phyloP scores from a whole-genome alignment of 1,284 basidiomycete species.

The Microstroma glucosiphilum region DNA sequence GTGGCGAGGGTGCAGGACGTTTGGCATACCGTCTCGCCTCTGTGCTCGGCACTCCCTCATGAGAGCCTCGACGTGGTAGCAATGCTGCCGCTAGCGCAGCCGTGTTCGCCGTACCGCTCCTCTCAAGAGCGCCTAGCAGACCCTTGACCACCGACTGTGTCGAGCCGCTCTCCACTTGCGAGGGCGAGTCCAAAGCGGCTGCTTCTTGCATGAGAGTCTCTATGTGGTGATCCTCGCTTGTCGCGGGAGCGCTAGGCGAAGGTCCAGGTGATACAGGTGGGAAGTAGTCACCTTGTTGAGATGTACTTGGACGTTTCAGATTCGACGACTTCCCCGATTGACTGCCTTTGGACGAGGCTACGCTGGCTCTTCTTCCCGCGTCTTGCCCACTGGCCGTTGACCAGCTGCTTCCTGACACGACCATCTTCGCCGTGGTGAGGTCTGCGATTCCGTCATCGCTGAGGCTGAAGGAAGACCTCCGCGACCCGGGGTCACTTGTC shows the following conservation, averaged over 20 bases:
- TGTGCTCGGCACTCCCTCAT: slow-evolving; percentile 3
- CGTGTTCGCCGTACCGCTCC: slow-evolving; percentile 5
- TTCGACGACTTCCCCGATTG: neutral
- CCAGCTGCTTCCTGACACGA: slow-evolving; percentile 3
- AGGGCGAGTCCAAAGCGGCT: neutral
- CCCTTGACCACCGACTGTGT: neutral
- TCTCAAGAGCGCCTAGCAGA: slow-evolving; percentile 2
- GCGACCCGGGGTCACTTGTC: neutral
- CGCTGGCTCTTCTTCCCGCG: neutral
- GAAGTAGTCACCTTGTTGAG: neutral
- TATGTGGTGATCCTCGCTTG: neutral
- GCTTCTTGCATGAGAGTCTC: slow-evolving; percentile 5
- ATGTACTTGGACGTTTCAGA: neutral
- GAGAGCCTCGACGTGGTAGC: slow-evolving; percentile 10
- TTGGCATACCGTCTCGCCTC: neutral
- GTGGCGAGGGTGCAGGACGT: neutral
- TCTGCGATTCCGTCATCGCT: neutral
- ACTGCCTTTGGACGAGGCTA: neutral
- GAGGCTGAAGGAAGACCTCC: neutral
- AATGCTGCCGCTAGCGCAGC: slow-evolving; percentile 15
- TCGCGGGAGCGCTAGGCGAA: neutral
- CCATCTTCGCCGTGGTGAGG: neutral
- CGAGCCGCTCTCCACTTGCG: neutral
- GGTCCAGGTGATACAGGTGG: neutral
- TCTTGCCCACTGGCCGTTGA: neutral